Base-by-base conservation (phyloP, 495 filamentous ascomycete species). In the Penicillium turbatum region DNA sequence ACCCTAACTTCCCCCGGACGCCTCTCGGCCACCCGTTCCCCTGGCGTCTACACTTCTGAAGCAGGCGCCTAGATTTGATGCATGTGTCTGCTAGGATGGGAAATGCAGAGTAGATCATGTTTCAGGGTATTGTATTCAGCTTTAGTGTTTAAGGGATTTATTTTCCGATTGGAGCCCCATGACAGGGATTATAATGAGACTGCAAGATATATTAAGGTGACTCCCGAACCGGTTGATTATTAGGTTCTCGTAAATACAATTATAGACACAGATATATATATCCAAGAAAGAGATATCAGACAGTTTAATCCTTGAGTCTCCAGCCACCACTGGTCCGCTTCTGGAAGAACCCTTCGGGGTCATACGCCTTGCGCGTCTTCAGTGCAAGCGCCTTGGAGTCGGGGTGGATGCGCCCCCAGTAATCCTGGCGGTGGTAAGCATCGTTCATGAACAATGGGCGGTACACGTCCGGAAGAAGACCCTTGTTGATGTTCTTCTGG, bases 401-500 rank as follows among this genome's bases (percentile, higher is more conserved):
- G 2, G 71, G 69, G 41, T 70, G 68, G 55, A 84, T 69, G 11
- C 82, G 69, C 1, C 74, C 77, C 68, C 80, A 84, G 63, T 81
- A 84, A 55, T 84, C 81, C 66, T 85, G 77, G 24, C 72, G 64
- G 46, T 70, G 78, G 64, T 79, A 80, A 1, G 73, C 75, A 51
- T 85, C 80, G 60, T 83, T 85, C 80, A 79, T 77, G 67, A 84
- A 84, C 0, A 85, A 51, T 5, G 80, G 80, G 35, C 81, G 66
- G 53, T 79, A 81, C 27, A 74, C 79, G 32, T 81, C 71, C 0
- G 74, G 72, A 9, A 78, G 57, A 1, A 76, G 69, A 30, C 73
- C 66, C 12, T 76, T 53, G 29, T 75, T 58, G 41, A 82, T 71
- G 53, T 68, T 71, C 15, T 67, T 61, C 36, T 65, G 54, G 17